These are phyloP conservation scores for Xylaria multiplex DNA, from an alignment of 2,329 filamentous ascomycete species.

Conservation along the genomic window DNA sequence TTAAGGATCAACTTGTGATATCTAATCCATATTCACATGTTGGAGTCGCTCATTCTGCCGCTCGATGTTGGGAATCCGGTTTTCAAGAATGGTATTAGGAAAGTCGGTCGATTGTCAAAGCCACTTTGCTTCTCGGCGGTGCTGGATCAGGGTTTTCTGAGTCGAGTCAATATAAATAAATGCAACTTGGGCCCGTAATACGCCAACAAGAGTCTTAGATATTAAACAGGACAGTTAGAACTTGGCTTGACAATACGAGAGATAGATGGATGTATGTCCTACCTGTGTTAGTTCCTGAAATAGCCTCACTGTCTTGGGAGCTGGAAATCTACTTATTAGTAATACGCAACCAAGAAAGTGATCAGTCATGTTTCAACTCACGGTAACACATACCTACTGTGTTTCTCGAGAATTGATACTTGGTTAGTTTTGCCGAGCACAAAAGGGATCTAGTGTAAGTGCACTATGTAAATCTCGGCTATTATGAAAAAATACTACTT, in stretches of 20 bases:
- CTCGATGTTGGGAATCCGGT: not conserved
- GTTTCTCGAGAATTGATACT: not conserved
- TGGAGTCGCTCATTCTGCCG: not conserved
- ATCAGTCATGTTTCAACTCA: not conserved
- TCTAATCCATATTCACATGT: not conserved
- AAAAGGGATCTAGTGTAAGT: not conserved
- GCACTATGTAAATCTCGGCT: too few relatives aligned
- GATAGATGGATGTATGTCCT: not conserved
- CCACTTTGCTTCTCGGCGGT: not conserved
- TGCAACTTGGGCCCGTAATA: not conserved
- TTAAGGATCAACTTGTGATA: not conserved
- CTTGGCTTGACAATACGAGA: not conserved
- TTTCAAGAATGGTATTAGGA: not conserved
- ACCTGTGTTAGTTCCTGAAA: not conserved
- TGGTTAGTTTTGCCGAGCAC: not conserved
- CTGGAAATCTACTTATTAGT: not conserved
- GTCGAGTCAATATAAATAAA: not conserved
- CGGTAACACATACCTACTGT: not conserved
- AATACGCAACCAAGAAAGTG: not conserved
- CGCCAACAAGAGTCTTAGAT: not conserved
- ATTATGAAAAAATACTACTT: too few relatives aligned
- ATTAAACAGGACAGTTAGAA: not conserved
- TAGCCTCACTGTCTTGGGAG: not conserved
- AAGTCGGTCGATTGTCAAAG: not conserved
- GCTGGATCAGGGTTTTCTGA: not conserved